A percentile compares a stretch with the other conserved stretches of the same genome.
phyloP scores from a whole-genome alignment of 129 eudicot species.

The Flaveria brownii region DNA sequence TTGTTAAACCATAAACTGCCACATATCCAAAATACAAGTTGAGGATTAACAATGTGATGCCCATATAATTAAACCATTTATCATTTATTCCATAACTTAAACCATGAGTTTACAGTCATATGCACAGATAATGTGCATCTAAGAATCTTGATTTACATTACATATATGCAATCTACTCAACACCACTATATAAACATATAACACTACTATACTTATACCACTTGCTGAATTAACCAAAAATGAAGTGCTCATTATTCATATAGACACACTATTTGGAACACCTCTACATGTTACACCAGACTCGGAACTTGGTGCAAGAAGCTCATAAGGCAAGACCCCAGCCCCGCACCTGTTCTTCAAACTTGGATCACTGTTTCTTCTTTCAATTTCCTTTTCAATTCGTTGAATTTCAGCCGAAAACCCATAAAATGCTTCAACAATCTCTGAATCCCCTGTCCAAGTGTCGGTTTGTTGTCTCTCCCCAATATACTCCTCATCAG shows the following conservation, averaged over 20 bases:
- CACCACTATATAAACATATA: slow-evolving; percentile 2
- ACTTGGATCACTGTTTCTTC: slow-evolving; percentile 51
- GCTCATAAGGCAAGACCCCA: slow-evolving; percentile 95
- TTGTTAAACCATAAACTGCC: too few species aligned
- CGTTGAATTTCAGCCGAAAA: slow-evolving; percentile 71
- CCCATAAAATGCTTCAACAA: slow-evolving; percentile 66
- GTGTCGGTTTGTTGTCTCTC: slow-evolving; percentile 70
- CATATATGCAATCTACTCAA: slow-evolving; percentile 34
- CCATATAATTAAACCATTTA: background rate
- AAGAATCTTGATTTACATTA: slow-evolving; percentile 26
- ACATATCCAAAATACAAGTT: too few species aligned
- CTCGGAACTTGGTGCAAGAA: slow-evolving; percentile 84
- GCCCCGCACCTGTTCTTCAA: slow-evolving; percentile 94
- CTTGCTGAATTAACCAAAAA: background rate
- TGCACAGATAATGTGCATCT: slow-evolving; percentile 27
- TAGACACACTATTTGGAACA: slow-evolving; percentile 90
- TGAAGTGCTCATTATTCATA: slow-evolving; percentile 39
- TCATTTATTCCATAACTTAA: slow-evolving; percentile 15
- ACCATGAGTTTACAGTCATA: slow-evolving; percentile 22
- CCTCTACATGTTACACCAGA: slow-evolving; percentile 96
- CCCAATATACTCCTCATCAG: slow-evolving; percentile 94
- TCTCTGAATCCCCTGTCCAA: slow-evolving; percentile 83
- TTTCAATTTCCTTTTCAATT: slow-evolving; percentile 78
- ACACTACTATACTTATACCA: slow-evolving; percentile 9
- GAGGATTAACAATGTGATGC: too few species aligned